Conservation (phyloP, 805 yeast species). For the Hanseniaspora lindneri region DNA sequence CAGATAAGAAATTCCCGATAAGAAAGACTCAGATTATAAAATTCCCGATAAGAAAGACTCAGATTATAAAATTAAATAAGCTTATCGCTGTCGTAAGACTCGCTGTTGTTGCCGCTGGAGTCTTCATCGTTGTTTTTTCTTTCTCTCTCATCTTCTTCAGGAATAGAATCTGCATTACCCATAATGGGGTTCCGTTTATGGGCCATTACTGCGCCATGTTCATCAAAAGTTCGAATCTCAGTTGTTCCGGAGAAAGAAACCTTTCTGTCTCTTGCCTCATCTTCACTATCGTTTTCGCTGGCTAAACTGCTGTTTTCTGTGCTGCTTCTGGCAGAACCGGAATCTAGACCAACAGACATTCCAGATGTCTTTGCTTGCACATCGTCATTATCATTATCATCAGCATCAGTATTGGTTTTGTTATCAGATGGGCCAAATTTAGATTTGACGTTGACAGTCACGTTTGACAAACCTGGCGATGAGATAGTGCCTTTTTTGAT, state of each 20-base stretch:
- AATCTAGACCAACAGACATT: not conserved
- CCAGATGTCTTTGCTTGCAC: not conserved
- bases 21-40: too few species aligned
- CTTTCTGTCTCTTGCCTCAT: constrained; percentile 19
- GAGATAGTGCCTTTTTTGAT: constrained; percentile 1
- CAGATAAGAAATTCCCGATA: too few species aligned
- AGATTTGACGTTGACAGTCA: constrained; percentile 4
- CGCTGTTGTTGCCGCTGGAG: too few species aligned
- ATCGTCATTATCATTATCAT: not conserved
- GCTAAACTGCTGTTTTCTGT: not conserved
- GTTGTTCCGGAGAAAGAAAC: constrained; percentile 27
- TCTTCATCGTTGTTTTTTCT: too few species aligned
- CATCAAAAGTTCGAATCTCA: constrained; percentile 20
- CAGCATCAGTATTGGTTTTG: too few species aligned
- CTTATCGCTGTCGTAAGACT: too few species aligned
- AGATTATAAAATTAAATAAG: too few species aligned
- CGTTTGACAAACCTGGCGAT: constrained; percentile 4
- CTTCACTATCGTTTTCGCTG: not conserved
- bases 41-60: too few species aligned
- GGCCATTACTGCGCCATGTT: not conserved
- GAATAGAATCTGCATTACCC: constrained; percentile 16
- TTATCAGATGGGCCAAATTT: not conserved
- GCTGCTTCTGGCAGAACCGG: too few species aligned
- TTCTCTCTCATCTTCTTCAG: constrained; percentile 1
- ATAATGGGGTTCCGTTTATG: constrained; percentile 5